phyloP scores from a whole-genome alignment of 441 rosid species.

The Melastoma candidum region DNA sequence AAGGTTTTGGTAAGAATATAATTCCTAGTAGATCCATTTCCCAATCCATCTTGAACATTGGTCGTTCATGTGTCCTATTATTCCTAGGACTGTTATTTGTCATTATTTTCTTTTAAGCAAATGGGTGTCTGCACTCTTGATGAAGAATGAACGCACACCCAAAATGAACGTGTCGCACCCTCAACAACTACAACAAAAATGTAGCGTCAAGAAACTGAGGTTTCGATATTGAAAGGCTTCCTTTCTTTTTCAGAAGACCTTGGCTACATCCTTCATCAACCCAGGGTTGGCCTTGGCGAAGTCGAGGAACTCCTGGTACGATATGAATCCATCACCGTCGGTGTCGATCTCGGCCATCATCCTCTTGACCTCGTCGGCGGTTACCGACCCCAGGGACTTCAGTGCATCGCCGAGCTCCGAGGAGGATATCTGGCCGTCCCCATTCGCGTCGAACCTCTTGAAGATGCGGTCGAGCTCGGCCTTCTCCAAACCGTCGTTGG shows the following conservation, averaged over 20 bases:
- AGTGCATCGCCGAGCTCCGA: conserved; percentile 50
- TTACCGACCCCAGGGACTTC: conserved; percentile 38
- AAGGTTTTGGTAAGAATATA: too few species aligned
- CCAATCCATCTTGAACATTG: too few species aligned
- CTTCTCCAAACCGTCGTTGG: neutral
- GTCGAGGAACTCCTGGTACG: conserved; percentile 58
- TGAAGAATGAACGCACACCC: too few species aligned
- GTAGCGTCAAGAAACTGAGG: neutral
- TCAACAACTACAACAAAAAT: neutral
- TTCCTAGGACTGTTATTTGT: too few species aligned
- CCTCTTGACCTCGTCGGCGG: conserved; percentile 43
- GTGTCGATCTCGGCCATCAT: conserved; percentile 71
- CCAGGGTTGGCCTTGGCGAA: conserved; percentile 21
- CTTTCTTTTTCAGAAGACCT: conserved; percentile 4
- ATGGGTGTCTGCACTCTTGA: too few species aligned
- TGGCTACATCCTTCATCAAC: conserved; percentile 9
- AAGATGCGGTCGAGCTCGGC: conserved; percentile 28
- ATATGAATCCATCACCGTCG: conserved; percentile 74
- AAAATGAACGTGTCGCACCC: too few species aligned
- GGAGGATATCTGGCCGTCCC: conserved; percentile 73
- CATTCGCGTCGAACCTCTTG: conserved; percentile 68
- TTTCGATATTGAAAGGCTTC: neutral
- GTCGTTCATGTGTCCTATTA: too few species aligned
- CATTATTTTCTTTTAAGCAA: too few species aligned
- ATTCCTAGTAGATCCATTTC: too few species aligned